These are phyloP conservation scores for Pseudozyma thailandica DNA, from an alignment of 1,284 basidiomycete species.

Conservation along the genomic window DNA sequence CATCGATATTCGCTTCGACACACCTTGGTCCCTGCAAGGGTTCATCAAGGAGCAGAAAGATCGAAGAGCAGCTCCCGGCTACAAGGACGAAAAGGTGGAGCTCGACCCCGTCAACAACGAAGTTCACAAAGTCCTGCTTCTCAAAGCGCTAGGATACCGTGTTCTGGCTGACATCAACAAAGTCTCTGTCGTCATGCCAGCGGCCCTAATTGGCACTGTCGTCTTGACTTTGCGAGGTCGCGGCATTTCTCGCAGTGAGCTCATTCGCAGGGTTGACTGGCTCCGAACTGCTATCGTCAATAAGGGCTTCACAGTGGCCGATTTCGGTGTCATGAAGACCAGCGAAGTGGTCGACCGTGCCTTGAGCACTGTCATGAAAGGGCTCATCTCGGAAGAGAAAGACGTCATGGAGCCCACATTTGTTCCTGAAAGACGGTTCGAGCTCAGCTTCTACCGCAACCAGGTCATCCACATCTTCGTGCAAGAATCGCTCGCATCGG, in stretches of 20 bases:
- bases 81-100: conserved; percentile 38
- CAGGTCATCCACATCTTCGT: conserved; percentile 67
- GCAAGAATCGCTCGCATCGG: conserved; percentile 55
- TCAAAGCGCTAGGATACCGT: conserved; percentile 68
- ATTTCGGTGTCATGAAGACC: conserved; percentile 64
- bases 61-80: conserved; percentile 42
- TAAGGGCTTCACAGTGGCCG: conserved; percentile 68
- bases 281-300: conserved; percentile 60
- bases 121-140: conserved; percentile 59
- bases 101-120: conserved; percentile 51
- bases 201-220: conserved; percentile 67
- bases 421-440: conserved; percentile 66
- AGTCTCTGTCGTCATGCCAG: conserved; percentile 68
- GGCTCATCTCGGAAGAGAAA: conserved; percentile 62
- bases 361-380: conserved; percentile 64
- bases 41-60: conserved; percentile 65
- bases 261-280: conserved; percentile 66
- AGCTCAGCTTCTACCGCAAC: conserved; percentile 69
- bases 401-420: conserved; percentile 68
- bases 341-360: conserved; percentile 66
- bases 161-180: conserved; percentile 69
- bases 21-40: conserved; percentile 67
- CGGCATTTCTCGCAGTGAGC: conserved; percentile 67
- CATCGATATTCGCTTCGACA: conserved; percentile 69
- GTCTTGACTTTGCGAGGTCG: conserved; percentile 68